Conservation (phyloP, 1,284 basidiomycete species). For the Paramarasmius palmivorus region DNA sequence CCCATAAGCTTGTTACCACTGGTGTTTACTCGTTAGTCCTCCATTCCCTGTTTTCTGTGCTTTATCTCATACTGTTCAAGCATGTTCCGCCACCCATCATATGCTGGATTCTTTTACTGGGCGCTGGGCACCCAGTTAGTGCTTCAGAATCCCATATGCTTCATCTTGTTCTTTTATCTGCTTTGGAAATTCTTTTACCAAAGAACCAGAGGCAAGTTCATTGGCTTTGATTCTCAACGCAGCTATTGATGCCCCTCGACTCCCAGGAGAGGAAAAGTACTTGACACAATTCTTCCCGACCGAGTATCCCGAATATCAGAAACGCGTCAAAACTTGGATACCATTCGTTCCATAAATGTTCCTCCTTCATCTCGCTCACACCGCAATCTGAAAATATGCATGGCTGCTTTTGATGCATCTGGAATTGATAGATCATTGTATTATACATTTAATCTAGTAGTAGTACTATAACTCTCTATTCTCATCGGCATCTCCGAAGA, state of each 20-base stretch:
- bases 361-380: too few species aligned
- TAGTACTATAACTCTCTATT: slow-evolving; percentile 49
- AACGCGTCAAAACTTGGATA: slow-evolving; percentile 36
- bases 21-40: slow-evolving; percentile 80
- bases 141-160: slow-evolving; percentile 83
- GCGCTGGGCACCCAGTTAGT: slow-evolving; percentile 94
- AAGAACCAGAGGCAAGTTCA: slow-evolving; percentile 75
- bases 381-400: slow-evolving; percentile 10
- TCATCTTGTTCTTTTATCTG: slow-evolving; percentile 60
- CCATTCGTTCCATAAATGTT: slow-evolving; percentile 36
- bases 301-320: slow-evolving; percentile 33
- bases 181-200: slow-evolving; percentile 87
- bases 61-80: slow-evolving; percentile 37
- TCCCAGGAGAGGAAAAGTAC: slow-evolving; percentile 24
- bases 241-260: slow-evolving; percentile 9
- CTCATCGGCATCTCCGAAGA: slow-evolving; percentile 83
- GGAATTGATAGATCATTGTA: background rate
- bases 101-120: slow-evolving; percentile 98
- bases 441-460: slow-evolving; percentile 8
- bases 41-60: background rate
- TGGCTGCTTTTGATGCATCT: background rate
- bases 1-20: slow-evolving; percentile 81
- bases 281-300: slow-evolving; percentile 40
- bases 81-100: slow-evolving; percentile 93
- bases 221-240: background rate